Evolutionary conservation across 208 protist genomes (phyloP), one percentile per base, ranked within the genome.

Genomic region (Vickermania spadyakhi): DNA sequence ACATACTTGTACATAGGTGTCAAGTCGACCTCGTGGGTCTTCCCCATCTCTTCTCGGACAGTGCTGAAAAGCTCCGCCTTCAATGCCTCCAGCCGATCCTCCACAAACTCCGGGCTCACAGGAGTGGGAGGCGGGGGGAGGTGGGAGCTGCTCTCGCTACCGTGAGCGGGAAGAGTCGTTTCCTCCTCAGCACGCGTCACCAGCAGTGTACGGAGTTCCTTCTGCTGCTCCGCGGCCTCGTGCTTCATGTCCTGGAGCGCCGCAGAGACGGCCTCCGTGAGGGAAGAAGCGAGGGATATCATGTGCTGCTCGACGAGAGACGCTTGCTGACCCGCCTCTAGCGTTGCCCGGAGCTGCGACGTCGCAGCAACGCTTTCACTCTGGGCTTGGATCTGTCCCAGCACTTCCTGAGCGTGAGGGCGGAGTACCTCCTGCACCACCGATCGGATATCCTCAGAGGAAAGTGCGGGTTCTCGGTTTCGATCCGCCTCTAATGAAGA

Each of bases 1-100:
- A 94, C 70, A 63, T 90, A 91, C 59, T 79, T 65, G 71, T 82
- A 88, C 71, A 94, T 78, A 22, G 79, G 81, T 1, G 79, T 82
- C 14, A 94, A 56, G 62, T 94, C 75, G 55, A 91, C 72, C 53
- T 87, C 77, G 5, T 83, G 81, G 3, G 71, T 62, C 56, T 80
- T 79, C 29, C 61, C 63, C 66, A 79, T 81, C 49, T 89, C 80
- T 14, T 61, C 25, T 53, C 78, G 62, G 3, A 93, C 58, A 2
- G 75, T 58, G 13, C 62, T 28, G 28, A 89, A 31, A 26, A 93
- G 63, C 56, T 70, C 74, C 29, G 31, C 51, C n/a, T 75, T 73
- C 23, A 93, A 60, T 36, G 11, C 45, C 0, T 60, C 66, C 31
- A 75, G 28, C 2, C 53, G 29, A 45, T 29, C 23, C 5, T 70